Evolutionary conservation across 148 eudicot genomes (phyloP).

Genomic region (Silene conica): DNA sequence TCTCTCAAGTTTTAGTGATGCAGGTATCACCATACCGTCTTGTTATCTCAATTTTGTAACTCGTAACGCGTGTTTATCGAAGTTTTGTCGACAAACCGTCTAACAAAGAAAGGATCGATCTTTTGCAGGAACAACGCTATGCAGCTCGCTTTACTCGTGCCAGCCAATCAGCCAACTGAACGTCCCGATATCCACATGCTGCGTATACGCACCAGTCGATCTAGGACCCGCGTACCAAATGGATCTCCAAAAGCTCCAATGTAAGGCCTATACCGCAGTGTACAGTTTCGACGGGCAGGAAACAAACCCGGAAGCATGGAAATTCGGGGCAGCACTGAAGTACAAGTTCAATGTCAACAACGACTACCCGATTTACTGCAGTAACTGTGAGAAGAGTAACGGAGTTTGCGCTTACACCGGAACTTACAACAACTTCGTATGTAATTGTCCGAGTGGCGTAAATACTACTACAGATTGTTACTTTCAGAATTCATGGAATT

Average conservation of each 20-base stretch:
- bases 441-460: conserved; percentile 67
- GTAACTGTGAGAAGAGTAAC: conserved; percentile 63
- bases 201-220: conserved; percentile 86
- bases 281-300: conserved; percentile 55
- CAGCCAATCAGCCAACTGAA: conserved; percentile 64
- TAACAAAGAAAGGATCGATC: background rate
- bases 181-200: conserved; percentile 55
- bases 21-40: conserved; percentile 19
- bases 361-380: conserved; percentile 56
- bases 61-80: no score
- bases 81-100: no score
- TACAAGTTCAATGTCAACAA: conserved; percentile 75
- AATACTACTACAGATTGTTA: conserved; percentile 67
- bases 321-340: conserved; percentile 65
- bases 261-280: conserved; percentile 66
- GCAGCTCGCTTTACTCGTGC: conserved; percentile 65
- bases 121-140: conserved; percentile 40
- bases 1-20: no score
- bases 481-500: conserved; percentile 51
- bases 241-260: conserved; percentile 62
- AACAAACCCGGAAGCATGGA: conserved; percentile 53
- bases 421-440: conserved; percentile 42
- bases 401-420: conserved; percentile 72
- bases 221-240: conserved; percentile 83
- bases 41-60: no score